These are phyloP conservation scores for Trichoderma koningiopsis DNA, from an alignment of 2,329 filamentous ascomycete genomes.

Conservation along the genomic window DNA sequence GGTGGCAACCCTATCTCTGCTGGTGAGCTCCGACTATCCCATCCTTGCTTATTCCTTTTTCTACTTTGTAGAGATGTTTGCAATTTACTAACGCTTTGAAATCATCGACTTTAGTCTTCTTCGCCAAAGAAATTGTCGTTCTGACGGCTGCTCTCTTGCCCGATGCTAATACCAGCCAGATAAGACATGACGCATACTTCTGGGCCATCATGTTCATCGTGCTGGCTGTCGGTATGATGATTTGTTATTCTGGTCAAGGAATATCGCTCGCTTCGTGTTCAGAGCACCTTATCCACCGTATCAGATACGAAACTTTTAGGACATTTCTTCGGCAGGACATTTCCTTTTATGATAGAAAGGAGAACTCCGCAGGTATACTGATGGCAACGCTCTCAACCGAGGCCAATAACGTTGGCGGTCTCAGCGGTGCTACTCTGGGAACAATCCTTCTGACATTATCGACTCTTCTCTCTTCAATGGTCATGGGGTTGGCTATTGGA, in stretches of 20 bases:
- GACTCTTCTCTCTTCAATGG: slow-evolving; percentile 74
- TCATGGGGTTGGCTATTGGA: slow-evolving; percentile 71
- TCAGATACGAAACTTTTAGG: slow-evolving; percentile 80
- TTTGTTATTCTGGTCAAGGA: slow-evolving; percentile 70
- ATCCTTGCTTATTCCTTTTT: background rate
- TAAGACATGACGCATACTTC: slow-evolving; percentile 75
- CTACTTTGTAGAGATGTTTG: background rate
- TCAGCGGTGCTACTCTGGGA: slow-evolving; percentile 84
- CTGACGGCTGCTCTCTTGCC: slow-evolving; percentile 58
- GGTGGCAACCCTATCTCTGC: slow-evolving; percentile 70
- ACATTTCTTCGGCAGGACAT: slow-evolving; percentile 92
- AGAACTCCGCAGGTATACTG: slow-evolving; percentile 85
- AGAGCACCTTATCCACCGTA: slow-evolving; percentile 81
- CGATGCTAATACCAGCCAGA: slow-evolving; percentile 53
- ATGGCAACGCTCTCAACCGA: slow-evolving; percentile 88
- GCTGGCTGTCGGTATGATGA: slow-evolving; percentile 72
- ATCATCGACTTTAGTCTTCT: slow-evolving; percentile 61
- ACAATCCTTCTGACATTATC: slow-evolving; percentile 80
- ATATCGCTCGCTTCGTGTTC: slow-evolving; percentile 80
- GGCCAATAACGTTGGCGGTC: slow-evolving; percentile 83
- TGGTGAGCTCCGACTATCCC: background rate
- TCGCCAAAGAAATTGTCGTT: slow-evolving; percentile 81
- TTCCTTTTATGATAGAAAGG: slow-evolving; percentile 83
- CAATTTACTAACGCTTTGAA: background rate
- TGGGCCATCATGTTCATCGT: slow-evolving; percentile 90